phyloP scores from a whole-genome alignment of 73 alveolate species.

The Paramecium octaurelia region DNA sequence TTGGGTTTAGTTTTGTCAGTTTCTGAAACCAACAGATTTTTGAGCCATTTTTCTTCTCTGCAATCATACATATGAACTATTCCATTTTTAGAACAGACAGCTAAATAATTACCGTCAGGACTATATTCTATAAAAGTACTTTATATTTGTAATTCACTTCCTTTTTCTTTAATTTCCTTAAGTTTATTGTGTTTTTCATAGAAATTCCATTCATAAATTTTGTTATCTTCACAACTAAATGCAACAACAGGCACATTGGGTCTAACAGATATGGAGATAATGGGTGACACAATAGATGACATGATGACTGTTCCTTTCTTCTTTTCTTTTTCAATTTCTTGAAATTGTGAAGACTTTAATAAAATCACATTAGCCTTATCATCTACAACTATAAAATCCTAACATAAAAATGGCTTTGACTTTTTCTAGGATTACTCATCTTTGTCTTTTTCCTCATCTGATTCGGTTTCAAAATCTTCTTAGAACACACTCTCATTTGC shows the following conservation, averaged over 20 bases:
- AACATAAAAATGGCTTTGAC: constrained; percentile 77
- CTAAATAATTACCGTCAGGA: constrained; percentile 88
- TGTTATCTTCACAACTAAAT: constrained; percentile 80
- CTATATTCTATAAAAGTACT: constrained; percentile 91
- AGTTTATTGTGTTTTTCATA: constrained; percentile 66
- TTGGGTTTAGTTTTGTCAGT: constrained; percentile 59
- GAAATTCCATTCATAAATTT: constrained; percentile 81
- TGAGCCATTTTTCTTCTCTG: constrained; percentile 54
- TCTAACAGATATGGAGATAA: constrained; percentile 92
- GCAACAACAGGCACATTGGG: constrained; percentile 94
- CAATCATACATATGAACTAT: constrained; percentile 61
- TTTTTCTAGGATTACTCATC: constrained; percentile 64
- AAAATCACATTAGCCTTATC: constrained; percentile 86
- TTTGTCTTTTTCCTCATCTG: constrained; percentile 46
- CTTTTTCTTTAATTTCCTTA: constrained; percentile 68
- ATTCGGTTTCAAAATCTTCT: constrained; percentile 47
- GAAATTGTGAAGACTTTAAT: constrained; percentile 76
- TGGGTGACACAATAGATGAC: constrained; percentile 88
- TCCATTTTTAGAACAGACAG: constrained; percentile 81
- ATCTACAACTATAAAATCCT: constrained; percentile 93
- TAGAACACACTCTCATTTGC: constrained; percentile 74
- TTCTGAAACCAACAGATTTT: constrained; percentile 52
- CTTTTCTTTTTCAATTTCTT: constrained; percentile 87
- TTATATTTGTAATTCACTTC: constrained; percentile 60
- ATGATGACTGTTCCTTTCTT: constrained; percentile 87